These are phyloP conservation scores for Arthrinium phaeospermum DNA, from an alignment of 2,329 filamentous ascomycete genomes.

Conservation along the genomic window DNA sequence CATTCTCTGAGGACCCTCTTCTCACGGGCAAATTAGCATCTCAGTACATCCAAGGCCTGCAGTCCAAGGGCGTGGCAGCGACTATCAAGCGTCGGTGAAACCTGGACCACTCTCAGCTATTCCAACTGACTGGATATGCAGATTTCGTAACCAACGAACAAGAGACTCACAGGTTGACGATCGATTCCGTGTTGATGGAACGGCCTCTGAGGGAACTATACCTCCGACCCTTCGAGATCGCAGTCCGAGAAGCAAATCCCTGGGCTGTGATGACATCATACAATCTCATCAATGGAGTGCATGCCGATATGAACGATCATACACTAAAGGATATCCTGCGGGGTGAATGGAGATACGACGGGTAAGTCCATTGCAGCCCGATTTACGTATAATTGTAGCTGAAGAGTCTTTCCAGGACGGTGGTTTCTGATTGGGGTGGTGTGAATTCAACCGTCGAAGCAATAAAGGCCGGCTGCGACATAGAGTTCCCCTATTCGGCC, in stretches of 20 bases:
- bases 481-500: constrained; percentile 62
- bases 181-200: constrained; percentile 69
- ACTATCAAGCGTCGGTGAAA: constrained; percentile 72
- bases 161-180: constrained; percentile 69
- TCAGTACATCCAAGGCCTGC: constrained; percentile 74
- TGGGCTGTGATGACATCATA: constrained; percentile 75
- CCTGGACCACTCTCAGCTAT: constrained; percentile 19
- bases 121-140: constrained; percentile 33
- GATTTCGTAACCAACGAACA: constrained; percentile 76
- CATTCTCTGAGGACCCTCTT: constrained; percentile 82
- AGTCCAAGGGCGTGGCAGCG: constrained; percentile 75
- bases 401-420: constrained; percentile 46
- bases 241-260: constrained; percentile 70
- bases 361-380: constrained; percentile 42
- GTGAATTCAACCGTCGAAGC: constrained; percentile 62
- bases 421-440: constrained; percentile 66
- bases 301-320: constrained; percentile 62
- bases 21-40: constrained; percentile 77
- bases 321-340: constrained; percentile 63
- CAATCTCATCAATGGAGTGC: constrained; percentile 69
- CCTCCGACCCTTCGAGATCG: constrained; percentile 77
- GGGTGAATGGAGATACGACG: constrained; percentile 67
- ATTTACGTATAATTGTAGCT: constrained; percentile 22
- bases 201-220: constrained; percentile 72
- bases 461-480: constrained; percentile 60